Base-by-base conservation (phyloP, 495 filamentous ascomycete species). In the Daldinia concentrica region DNA sequence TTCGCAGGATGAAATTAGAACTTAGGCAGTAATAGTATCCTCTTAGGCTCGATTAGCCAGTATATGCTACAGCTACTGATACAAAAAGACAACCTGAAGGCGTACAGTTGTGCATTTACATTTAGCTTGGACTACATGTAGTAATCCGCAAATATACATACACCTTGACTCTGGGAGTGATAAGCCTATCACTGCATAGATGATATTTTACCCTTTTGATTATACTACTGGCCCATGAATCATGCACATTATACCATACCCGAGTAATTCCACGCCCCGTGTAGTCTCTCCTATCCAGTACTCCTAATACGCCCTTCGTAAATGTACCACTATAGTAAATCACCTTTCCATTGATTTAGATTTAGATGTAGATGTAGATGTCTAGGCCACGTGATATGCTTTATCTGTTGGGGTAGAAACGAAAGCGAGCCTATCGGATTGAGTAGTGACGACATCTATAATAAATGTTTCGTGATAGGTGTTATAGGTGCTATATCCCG, bases 351-450 rank as follows among this genome's bases (percentile, higher is more conserved):
- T 26, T 17, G 22, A 27, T 1, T 14, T 39, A 4, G 36, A 59
- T 58, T 14, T 43, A 55, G 45, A 52, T 19, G 15, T 39, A 4
- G 36, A 59, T 58, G 22, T 43, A 55, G 45, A 52, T 19, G 15
- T 1, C 36, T 12, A 12, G 15, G 34, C 64, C 64, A 68, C 66
- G 66, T 62, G 58, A 62, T 51, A 30, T 14, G 41, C 3, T 37
- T 51, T 26, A 24, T 24, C 51, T 68, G 58, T 68, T 52, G 66
- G 58, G 65, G 48, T 30, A 34, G 51, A 57, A 68, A 37, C 41
- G 52, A 68, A 29, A 57, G 58, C 15, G 51, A 57, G 52, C 48
- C 26, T 61, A 55, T 52, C 29, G 12, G 34, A 59, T 27, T 19
- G 15, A 30, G 14, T 17, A 11, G 22, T 14, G 12, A 24, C 17